These are phyloP conservation scores for Candolleomyces eurysporus DNA, from an alignment of 768 basidiomycete genomes.

Conservation along the genomic window DNA sequence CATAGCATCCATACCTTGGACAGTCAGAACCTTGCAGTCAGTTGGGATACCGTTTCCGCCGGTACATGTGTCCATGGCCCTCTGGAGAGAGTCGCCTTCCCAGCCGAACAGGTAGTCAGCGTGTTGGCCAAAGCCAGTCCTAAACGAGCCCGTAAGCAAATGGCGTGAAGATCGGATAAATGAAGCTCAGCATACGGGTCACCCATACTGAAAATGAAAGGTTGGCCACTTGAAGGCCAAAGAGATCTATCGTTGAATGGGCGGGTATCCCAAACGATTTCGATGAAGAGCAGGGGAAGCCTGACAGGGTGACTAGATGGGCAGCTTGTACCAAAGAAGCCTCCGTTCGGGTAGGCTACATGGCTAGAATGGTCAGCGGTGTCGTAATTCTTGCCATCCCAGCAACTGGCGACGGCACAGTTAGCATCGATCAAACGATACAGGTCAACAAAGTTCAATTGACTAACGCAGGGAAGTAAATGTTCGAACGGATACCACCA, in stretches of 20 bases:
- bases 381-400: slow-evolving; percentile 21
- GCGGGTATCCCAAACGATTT: slow-evolving; percentile 12
- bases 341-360: slow-evolving; percentile 15
- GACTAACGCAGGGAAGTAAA: slow-evolving; percentile 17
- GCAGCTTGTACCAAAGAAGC: slow-evolving; percentile 10
- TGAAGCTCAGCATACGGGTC: slow-evolving; percentile 14
- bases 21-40: slow-evolving; percentile 17
- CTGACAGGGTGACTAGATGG: slow-evolving; percentile 7
- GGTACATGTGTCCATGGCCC: slow-evolving; percentile 20
- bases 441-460: neutral
- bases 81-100: slow-evolving; percentile 19
- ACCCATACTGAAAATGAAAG: slow-evolving; percentile 20
- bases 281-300: slow-evolving; percentile 9
- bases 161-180: no score
- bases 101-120: slow-evolving; percentile 23
- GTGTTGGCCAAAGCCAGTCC: slow-evolving; percentile 20
- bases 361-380: slow-evolving; percentile 19
- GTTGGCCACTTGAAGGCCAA: slow-evolving; percentile 18
- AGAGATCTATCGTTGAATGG: slow-evolving; percentile 18
- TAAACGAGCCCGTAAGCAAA: neutral
- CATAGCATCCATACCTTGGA: slow-evolving; percentile 18
- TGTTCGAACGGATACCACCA: slow-evolving; percentile 20
- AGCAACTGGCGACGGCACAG: slow-evolving; percentile 11
- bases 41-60: slow-evolving; percentile 15
- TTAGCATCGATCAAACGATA: neutral